Conservation (phyloP, 2,329 filamentous ascomycete species). For the Neobulgaria alba region DNA sequence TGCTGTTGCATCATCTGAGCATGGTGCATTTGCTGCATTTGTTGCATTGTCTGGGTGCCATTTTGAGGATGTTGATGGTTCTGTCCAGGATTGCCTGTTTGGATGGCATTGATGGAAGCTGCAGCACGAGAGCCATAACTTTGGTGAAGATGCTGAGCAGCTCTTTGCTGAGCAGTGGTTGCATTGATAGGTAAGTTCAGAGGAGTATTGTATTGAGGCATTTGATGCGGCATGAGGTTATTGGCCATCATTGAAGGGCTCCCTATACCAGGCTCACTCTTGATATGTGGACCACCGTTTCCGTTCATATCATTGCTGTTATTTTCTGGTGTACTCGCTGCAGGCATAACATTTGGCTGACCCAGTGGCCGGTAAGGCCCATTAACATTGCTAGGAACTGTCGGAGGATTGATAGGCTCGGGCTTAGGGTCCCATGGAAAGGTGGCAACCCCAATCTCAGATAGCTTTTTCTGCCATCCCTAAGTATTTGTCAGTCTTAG, state of each 20-base stretch:
- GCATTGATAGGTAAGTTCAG: slow-evolving; percentile 26
- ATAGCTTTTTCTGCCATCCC: slow-evolving; percentile 92
- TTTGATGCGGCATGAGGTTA: neutral
- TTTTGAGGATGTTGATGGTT: slow-evolving; percentile 20
- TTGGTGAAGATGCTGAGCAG: slow-evolving; percentile 46
- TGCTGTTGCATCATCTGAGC: slow-evolving; percentile 16
- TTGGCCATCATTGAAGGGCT: slow-evolving; percentile 17
- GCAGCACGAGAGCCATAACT: slow-evolving; percentile 57
- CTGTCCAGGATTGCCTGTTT: slow-evolving; percentile 21
- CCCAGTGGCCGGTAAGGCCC: slow-evolving; percentile 23
- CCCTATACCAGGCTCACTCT: slow-evolving; percentile 29
- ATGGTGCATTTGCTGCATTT: slow-evolving; percentile 13
- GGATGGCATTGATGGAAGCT: slow-evolving; percentile 57
- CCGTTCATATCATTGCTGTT: neutral
- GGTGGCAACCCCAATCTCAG: slow-evolving; percentile 71
- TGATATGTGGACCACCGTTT: slow-evolving; percentile 3
- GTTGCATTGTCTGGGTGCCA: slow-evolving; percentile 26
- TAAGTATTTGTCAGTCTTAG: no score
- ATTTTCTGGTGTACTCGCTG: slow-evolving; percentile 8
- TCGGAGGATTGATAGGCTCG: slow-evolving; percentile 39
- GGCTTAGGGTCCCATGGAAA: slow-evolving; percentile 95
- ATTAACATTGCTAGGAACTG: slow-evolving; percentile 26
- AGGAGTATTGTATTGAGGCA: slow-evolving; percentile 3
- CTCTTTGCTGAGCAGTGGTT: slow-evolving; percentile 42
- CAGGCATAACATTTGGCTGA: slow-evolving; percentile 16